These are phyloP conservation scores for Apophysomyces sp. DNA, from an alignment of 371 early-diverging fungal species.

Conservation along the genomic window DNA sequence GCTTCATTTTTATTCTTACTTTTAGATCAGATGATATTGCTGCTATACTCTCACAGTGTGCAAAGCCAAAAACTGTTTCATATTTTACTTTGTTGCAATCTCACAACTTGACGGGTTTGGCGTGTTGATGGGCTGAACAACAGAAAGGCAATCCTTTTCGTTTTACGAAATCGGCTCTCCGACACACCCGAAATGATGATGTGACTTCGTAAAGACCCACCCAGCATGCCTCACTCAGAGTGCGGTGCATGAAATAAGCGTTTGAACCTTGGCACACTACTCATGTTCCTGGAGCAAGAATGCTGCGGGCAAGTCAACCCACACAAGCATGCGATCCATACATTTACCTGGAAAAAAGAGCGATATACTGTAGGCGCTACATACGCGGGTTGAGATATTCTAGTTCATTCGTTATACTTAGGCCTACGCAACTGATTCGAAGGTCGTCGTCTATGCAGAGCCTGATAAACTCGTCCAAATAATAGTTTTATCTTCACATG, in stretches of 20 bases:
- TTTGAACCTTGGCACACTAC: not conserved
- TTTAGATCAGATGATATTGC: too few relatives aligned
- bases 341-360: slow-evolving; percentile 40
- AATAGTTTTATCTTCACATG: slow-evolving; percentile 15
- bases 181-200: too few relatives aligned
- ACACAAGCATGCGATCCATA: slow-evolving; percentile 52
- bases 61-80: too few relatives aligned
- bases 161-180: not conserved
- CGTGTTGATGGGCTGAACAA: too few relatives aligned
- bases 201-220: not conserved
- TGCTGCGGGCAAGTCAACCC: slow-evolving; percentile 65
- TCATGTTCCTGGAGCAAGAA: slow-evolving; percentile 63
- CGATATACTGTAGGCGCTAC: slow-evolving; percentile 54
- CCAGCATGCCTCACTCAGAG: not conserved
- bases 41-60: too few relatives aligned
- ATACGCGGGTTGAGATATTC: slow-evolving; percentile 8
- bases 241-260: not conserved
- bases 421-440: slow-evolving; percentile 50
- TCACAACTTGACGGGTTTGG: too few relatives aligned
- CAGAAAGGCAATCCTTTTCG: not conserved
- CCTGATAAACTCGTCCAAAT: slow-evolving; percentile 43
- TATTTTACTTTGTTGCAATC: too few relatives aligned
- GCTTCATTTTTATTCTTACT: too few relatives aligned
- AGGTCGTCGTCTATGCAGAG: slow-evolving; percentile 49
- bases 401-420: slow-evolving; percentile 18